Evolutionary conservation across 2,329 filamentous ascomycete species (phyloP).

Genomic region (Fusarium pseudonygamai): DNA sequence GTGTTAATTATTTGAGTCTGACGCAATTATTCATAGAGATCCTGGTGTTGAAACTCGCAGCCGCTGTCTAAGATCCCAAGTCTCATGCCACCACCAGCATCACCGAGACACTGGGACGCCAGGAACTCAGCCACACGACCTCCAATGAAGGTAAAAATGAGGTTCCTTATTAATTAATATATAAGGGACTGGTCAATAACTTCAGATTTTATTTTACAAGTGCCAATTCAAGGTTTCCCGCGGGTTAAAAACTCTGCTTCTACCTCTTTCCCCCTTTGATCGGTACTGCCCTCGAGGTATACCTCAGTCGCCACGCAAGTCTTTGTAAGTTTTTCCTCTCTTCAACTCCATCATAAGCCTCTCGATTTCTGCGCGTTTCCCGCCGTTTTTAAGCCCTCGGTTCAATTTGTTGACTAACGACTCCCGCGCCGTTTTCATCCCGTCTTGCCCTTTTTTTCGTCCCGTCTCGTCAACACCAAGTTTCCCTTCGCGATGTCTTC

Average conservation of each 20-base stretch:
- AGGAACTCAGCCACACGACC: background rate
- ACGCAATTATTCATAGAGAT: background rate
- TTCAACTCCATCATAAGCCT: background rate
- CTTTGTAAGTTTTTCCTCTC: background rate
- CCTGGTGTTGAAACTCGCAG: background rate
- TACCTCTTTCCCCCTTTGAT: background rate
- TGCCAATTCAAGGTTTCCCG: background rate
- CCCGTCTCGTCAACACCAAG: background rate
- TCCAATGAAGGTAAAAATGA: background rate
- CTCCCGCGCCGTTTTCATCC: background rate
- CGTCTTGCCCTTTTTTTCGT: background rate
- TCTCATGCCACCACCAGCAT: background rate
- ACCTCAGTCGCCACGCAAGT: background rate
- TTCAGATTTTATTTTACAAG: fast-evolving
- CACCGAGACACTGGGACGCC: background rate
- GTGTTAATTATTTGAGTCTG: fast-evolving
- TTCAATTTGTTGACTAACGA: background rate
- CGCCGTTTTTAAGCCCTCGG: background rate
- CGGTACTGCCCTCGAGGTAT: background rate
- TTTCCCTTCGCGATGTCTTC: background rate
- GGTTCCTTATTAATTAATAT: fast-evolving
- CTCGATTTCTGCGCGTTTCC: background rate
- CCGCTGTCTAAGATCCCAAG: background rate
- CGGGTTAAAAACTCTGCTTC: background rate
- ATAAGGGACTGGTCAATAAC: fast-evolving